phyloP scores from a whole-genome alignment of 2,329 filamentous ascomycete species.

The Arthrinium puccinioides region DNA sequence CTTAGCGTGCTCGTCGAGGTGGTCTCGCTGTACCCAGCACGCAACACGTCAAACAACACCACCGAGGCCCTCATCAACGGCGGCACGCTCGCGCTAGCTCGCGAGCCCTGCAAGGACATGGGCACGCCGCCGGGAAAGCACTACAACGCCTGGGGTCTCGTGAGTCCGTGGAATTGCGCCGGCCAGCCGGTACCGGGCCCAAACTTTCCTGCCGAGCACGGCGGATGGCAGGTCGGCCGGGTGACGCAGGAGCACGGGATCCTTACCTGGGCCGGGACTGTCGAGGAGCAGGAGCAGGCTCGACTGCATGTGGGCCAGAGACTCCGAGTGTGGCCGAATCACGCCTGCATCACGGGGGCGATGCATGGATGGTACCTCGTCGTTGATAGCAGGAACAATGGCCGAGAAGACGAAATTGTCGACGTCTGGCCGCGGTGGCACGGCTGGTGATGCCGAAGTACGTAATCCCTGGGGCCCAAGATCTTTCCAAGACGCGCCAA shows the following conservation, averaged over 20 bases:
- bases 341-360: conserved; percentile 70
- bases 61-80: conserved; percentile 63
- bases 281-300: conserved; percentile 37
- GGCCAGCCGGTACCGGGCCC: conserved; percentile 27
- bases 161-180: conserved; percentile 49
- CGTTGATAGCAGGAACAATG: conserved; percentile 53
- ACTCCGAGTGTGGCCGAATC: conserved; percentile 70
- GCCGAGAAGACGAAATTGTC: conserved; percentile 53
- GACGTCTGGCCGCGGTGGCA: conserved; percentile 70
- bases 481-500: no score
- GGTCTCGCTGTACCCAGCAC: conserved; percentile 56
- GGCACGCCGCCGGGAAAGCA: conserved; percentile 25
- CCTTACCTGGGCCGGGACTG: conserved; percentile 47
- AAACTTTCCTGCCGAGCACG: conserved; percentile 32
- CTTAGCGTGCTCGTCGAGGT: conserved; percentile 67
- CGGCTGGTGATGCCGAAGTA: conserved; percentile 62
- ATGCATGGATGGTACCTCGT: conserved; percentile 68
- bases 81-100: conserved; percentile 62
- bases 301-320: conserved; percentile 55
- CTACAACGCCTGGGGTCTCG: conserved; percentile 65
- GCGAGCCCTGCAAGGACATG: conserved; percentile 59
- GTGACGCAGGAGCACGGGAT: conserved; percentile 77
- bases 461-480: no score
- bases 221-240: conserved; percentile 60
- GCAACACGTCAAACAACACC: conserved; percentile 33